phyloP scores from a whole-genome alignment of 2,329 filamentous ascomycete genomes.

The Talaromyces sp. region DNA sequence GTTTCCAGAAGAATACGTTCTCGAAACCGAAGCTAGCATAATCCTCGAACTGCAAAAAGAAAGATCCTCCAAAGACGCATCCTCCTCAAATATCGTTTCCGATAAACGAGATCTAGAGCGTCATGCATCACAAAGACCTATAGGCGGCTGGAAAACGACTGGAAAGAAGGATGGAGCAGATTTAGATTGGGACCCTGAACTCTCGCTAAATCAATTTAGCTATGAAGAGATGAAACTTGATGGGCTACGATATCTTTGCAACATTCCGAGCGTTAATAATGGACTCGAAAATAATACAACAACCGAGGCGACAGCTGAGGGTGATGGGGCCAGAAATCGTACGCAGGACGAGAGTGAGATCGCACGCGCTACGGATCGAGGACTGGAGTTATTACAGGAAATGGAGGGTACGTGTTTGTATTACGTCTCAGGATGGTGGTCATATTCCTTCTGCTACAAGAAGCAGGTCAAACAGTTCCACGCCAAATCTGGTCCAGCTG shows the following conservation, averaged over 20 bases:
- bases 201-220: constrained; percentile 17
- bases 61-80: constrained; percentile 16
- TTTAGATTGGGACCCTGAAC: not conserved
- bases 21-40: constrained; percentile 63
- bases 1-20: constrained; percentile 67
- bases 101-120: constrained; percentile 12
- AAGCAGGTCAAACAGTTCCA: constrained; percentile 86
- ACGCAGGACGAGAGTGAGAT: constrained; percentile 77
- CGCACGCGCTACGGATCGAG: constrained; percentile 66
- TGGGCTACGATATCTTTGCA: constrained; percentile 72
- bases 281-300: constrained; percentile 59
- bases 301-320: constrained; percentile 49
- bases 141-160: constrained; percentile 51
- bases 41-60: constrained; percentile 38
- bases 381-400: constrained; percentile 72
- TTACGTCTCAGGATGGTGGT: constrained; percentile 87
- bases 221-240: constrained; percentile 74
- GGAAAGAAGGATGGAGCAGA: constrained; percentile 56
- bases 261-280: constrained; percentile 66
- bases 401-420: constrained; percentile 80
- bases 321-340: constrained; percentile 28
- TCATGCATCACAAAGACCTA: constrained; percentile 20
- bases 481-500: constrained; percentile 64
- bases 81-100: not conserved
- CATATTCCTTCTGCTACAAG: constrained; percentile 90